Conservation (phyloP, 768 basidiomycete species). For the Lyophyllum decastes region DNA sequence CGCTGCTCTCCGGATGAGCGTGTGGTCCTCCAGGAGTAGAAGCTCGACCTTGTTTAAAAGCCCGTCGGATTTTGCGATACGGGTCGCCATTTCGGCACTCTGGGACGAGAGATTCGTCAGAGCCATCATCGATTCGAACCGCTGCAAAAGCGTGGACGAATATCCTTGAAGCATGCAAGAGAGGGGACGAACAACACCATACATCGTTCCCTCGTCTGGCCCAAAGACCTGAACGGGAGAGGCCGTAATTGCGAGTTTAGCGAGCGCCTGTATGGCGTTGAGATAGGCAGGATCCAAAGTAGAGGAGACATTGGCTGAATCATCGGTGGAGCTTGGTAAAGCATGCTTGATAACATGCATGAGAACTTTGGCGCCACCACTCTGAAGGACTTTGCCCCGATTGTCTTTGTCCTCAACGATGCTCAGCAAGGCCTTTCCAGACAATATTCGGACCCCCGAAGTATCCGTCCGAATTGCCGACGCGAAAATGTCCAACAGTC, state of each 20-base stretch:
- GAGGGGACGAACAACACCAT: conserved; percentile 85
- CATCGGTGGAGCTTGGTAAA: conserved; percentile 27
- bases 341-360: conserved; percentile 55
- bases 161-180: conserved; percentile 70
- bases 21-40: conserved; percentile 80
- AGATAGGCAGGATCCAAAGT: conserved; percentile 47
- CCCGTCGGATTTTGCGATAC: conserved; percentile 63
- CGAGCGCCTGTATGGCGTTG: conserved; percentile 81
- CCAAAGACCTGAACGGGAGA: conserved; percentile 92
- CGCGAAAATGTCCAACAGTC: conserved; percentile 64
- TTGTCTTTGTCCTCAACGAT: conserved; percentile 79
- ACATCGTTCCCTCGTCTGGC: conserved; percentile 71
- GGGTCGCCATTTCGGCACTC: conserved; percentile 60
- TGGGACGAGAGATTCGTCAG: conserved; percentile 92
- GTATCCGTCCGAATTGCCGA: conserved; percentile 64
- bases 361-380: conserved; percentile 75
- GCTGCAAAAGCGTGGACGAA: conserved; percentile 72
- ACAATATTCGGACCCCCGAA: conserved; percentile 53
- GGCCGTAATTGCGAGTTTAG: conserved; percentile 91
- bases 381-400: conserved; percentile 73
- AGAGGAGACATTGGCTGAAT: conserved; percentile 22
- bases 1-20: conserved; percentile 81
- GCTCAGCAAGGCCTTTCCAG: conserved; percentile 66
- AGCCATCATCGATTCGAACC: conserved; percentile 94
- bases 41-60: conserved; percentile 69